Evolutionary conservation across 1,139 yeast species (phyloP).

Genomic region (Saccharomyces hybrid): DNA sequence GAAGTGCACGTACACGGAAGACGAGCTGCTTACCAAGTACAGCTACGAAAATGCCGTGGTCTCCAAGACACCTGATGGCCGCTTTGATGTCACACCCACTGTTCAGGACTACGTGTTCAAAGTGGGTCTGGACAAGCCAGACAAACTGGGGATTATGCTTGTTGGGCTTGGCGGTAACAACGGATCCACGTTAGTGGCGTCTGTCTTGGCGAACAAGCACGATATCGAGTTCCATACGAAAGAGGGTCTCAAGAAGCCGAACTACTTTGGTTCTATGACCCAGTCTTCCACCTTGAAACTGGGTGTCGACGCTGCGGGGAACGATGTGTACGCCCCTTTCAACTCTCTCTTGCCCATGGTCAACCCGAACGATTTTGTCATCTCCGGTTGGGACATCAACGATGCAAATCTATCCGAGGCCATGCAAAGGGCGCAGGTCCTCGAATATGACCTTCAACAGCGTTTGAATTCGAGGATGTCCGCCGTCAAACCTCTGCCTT

Average conservation of each 20-base stretch:
- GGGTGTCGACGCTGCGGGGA: constrained; percentile 75
- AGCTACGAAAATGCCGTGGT: constrained; percentile 63
- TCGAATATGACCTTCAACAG: constrained; percentile 78
- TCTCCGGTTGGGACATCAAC: constrained; percentile 94
- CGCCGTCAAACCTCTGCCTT: constrained; percentile 64
- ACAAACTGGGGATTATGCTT: constrained; percentile 74
- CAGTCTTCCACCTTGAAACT: constrained; percentile 87
- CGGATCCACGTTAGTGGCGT: constrained; percentile 85
- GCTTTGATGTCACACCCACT: constrained; percentile 62
- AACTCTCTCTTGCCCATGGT: constrained; percentile 82
- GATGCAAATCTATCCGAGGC: constrained; percentile 65
- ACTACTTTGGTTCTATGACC: constrained; percentile 91
- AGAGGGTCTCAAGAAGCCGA: constrained; percentile 72
- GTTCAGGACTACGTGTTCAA: constrained; percentile 74
- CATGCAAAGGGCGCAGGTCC: constrained; percentile 78
- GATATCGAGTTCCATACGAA: constrained; percentile 73
- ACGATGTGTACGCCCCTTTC: constrained; percentile 90
- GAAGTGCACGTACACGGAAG: constrained; percentile 50
- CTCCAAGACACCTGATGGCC: constrained; percentile 2
- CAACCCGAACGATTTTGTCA: constrained; percentile 81
- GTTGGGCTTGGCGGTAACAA: constrained; percentile 97
- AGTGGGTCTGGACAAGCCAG: constrained; percentile 70
- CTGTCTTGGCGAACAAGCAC: constrained; percentile 79
- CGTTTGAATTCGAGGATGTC: constrained; percentile 63
- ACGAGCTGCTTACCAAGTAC: constrained; percentile 60